These are phyloP conservation scores for Marasmius oreades DNA, from an alignment of 1,284 basidiomycete species.

Conservation along the genomic window DNA sequence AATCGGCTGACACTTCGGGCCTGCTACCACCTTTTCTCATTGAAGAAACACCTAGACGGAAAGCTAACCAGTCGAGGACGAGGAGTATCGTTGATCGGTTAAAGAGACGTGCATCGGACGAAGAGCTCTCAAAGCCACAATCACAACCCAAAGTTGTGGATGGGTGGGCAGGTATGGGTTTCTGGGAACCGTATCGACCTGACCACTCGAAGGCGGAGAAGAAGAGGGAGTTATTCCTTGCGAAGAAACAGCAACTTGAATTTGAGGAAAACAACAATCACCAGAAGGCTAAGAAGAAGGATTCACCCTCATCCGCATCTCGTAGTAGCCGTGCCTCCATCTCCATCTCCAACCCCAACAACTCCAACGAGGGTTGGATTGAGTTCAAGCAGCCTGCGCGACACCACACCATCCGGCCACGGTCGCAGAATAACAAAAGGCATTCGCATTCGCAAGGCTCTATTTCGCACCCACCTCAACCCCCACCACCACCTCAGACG, in stretches of 20 bases:
- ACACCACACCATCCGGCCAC: neutral
- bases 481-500: neutral
- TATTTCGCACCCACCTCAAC: neutral
- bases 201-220: constrained; percentile 29
- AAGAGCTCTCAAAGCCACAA: neutral
- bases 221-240: constrained; percentile 36
- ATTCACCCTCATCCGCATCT: neutral
- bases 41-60: constrained; percentile 30
- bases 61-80: constrained; percentile 37
- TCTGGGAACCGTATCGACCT: constrained; percentile 11
- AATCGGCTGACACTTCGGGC: constrained; percentile 13
- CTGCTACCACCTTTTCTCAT: constrained; percentile 40
- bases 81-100: constrained; percentile 43
- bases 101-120: constrained; percentile 25
- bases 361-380: constrained; percentile 1
- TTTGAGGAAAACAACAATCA: neutral
- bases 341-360: neutral
- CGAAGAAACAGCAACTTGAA: constrained; percentile 27
- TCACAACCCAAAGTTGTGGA: constrained; percentile 26
- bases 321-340: neutral
- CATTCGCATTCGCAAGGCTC: neutral
- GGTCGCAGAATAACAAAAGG: neutral
- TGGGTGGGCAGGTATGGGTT: constrained; percentile 32
- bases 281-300: neutral
- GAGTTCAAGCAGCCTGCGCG: neutral